phyloP scores from a whole-genome alignment of 768 basidiomycete genomes.

The Collybia nuda region DNA sequence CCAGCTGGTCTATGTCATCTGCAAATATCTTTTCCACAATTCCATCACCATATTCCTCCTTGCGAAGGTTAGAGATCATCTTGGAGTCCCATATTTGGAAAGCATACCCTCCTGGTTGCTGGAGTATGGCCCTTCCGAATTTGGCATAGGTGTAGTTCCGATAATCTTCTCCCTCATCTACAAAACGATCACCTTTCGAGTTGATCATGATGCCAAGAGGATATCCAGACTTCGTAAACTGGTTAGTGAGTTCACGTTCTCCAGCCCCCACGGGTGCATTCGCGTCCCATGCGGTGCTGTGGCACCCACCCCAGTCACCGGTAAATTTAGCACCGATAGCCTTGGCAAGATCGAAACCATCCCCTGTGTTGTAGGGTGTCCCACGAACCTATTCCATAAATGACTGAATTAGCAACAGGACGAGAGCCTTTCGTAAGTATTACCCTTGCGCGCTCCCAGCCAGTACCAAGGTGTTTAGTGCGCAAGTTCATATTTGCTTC shows the following conservation, averaged over 20 bases:
- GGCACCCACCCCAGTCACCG: slow-evolving; percentile 73
- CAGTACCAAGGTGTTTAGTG: slow-evolving; percentile 51
- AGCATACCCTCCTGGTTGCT: slow-evolving; percentile 56
- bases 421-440: background rate
- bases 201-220: slow-evolving; percentile 74
- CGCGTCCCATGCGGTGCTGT: slow-evolving; percentile 73
- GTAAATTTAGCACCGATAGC: slow-evolving; percentile 50
- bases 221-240: slow-evolving; percentile 74
- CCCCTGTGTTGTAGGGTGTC: slow-evolving; percentile 71
- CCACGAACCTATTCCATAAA: slow-evolving; percentile 51
- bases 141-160: slow-evolving; percentile 75
- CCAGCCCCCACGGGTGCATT: slow-evolving; percentile 52
- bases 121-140: slow-evolving; percentile 59
- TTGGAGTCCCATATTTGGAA: slow-evolving; percentile 68
- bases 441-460: slow-evolving; percentile 60
- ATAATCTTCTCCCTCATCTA: slow-evolving; percentile 73
- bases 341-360: slow-evolving; percentile 55
- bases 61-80: slow-evolving; percentile 40
- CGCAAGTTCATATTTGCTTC: slow-evolving; percentile 57
- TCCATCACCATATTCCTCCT: slow-evolving; percentile 66
- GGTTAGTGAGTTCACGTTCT: slow-evolving; percentile 60
- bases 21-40: slow-evolving; percentile 58
- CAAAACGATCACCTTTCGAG: slow-evolving; percentile 54
- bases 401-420: background rate
- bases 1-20: slow-evolving; percentile 47